Evolutionary conservation across 179 eudicot genomes (phyloP).

Genomic region (Patellifolia procumbens): DNA sequence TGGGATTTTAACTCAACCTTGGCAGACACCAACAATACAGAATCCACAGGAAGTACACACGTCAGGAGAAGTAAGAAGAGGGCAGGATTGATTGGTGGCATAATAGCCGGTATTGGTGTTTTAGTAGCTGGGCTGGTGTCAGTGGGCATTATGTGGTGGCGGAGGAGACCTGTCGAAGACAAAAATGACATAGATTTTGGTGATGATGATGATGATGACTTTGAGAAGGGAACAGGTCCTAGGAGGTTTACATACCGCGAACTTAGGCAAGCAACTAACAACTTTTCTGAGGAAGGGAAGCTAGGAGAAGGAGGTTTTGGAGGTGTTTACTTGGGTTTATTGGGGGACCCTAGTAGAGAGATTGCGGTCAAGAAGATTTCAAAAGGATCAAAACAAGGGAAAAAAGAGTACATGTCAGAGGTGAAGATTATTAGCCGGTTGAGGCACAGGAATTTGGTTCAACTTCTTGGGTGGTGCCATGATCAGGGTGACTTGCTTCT

Average conservation of each 20-base stretch:
- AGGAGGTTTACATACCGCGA: conserved; percentile 20
- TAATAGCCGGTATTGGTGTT: not conserved
- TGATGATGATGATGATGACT: conserved; percentile 22
- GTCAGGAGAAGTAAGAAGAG: not conserved
- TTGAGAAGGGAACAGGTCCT: conserved; percentile 25
- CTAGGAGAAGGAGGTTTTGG: conserved; percentile 36
- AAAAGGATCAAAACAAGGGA: conserved; percentile 32
- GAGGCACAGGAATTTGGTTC: conserved; percentile 30
- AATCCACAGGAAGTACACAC: not conserved
- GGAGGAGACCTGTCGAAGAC: not conserved
- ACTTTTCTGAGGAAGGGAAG: conserved; percentile 21
- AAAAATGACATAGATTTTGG: conserved; percentile 1
- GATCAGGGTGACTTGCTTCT: conserved; percentile 11
- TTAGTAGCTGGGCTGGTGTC: not conserved
- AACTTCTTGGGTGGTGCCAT: conserved; percentile 37
- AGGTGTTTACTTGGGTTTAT: conserved; percentile 22
- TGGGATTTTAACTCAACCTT: conserved; percentile 52
- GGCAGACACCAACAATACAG: conserved; percentile 11
- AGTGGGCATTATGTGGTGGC: not conserved
- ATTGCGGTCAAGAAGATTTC: conserved; percentile 30
- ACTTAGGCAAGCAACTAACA: conserved; percentile 29
- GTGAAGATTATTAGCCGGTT: conserved; percentile 29
- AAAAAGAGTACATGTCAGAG: conserved; percentile 27
- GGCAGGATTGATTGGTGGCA: conserved; percentile 20
- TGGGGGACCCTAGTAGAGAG: not conserved